These are phyloP conservation scores for Rhinocladiella mackenziei DNA, from an alignment of 2,329 filamentous ascomycete genomes.

Conservation along the genomic window DNA sequence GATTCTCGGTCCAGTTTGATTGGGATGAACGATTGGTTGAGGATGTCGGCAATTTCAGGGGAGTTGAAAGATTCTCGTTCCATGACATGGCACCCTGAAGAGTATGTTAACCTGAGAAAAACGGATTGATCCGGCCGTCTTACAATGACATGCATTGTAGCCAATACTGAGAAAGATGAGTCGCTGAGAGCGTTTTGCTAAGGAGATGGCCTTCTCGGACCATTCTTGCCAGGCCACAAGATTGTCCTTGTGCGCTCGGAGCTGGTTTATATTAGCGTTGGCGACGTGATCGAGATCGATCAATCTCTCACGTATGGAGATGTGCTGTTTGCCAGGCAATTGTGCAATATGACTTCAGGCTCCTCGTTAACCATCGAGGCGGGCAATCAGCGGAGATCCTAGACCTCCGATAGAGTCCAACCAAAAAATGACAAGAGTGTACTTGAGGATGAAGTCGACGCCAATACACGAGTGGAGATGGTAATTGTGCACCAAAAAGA, in stretches of 20 bases:
- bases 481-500: too few relatives aligned
- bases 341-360: constrained; percentile 20
- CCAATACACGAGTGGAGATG: too few relatives aligned
- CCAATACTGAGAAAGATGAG: constrained; percentile 92
- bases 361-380: constrained; percentile 17
- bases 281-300: not conserved
- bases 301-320: constrained; percentile 59
- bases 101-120: constrained; percentile 5
- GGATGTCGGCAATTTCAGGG: constrained; percentile 68
- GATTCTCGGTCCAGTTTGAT: constrained; percentile 92
- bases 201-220: constrained; percentile 68
- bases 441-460: too few relatives aligned
- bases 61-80: constrained; percentile 88
- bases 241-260: constrained; percentile 72
- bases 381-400: constrained; percentile 1
- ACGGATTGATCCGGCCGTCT: constrained; percentile 33
- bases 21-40: constrained; percentile 86
- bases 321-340: constrained; percentile 40
- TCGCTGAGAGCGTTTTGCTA: constrained; percentile 77
- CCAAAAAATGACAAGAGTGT: not conserved
- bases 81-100: constrained; percentile 78
- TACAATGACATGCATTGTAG: constrained; percentile 93
- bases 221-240: constrained; percentile 90
- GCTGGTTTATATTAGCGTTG: constrained; percentile 38
- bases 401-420: constrained; percentile 1